Evolutionary conservation across 2,329 filamentous ascomycete genomes (phyloP).

Genomic region (Byssoonygena ceratinophila): DNA sequence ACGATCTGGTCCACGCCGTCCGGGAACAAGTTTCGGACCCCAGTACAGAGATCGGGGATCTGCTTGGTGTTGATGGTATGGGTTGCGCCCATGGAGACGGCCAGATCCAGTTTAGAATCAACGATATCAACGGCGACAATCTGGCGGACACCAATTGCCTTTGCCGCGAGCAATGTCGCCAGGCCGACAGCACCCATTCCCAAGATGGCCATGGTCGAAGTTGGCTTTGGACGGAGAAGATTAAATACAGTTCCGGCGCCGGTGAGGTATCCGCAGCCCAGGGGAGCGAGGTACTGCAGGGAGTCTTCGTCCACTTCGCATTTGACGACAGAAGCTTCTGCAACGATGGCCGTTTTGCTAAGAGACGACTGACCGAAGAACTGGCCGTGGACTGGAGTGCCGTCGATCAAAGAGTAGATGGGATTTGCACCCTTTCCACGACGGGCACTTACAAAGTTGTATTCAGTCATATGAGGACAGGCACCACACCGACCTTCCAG

Average conservation of each 20-base stretch:
- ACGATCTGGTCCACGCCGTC: slow-evolving; percentile 1
- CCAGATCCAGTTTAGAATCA: slow-evolving; percentile 1
- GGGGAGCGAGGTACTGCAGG: not conserved
- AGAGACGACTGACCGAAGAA: slow-evolving; percentile 4
- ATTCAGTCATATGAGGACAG: not conserved
- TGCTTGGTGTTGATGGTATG: not conserved
- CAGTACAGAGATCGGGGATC: not conserved
- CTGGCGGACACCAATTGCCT: not conserved
- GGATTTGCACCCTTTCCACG: not conserved
- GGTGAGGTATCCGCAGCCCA: slow-evolving; percentile 4
- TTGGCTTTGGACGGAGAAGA: not conserved
- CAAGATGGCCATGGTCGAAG: not conserved
- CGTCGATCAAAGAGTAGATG: not conserved
- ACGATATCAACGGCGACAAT: slow-evolving; percentile 5
- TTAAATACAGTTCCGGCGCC: slow-evolving; percentile 4
- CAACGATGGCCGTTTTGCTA: slow-evolving; percentile 3
- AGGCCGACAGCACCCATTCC: slow-evolving; percentile 1
- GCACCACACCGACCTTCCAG: not conserved
- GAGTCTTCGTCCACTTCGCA: not conserved
- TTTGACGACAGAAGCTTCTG: not conserved
- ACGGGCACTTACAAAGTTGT: slow-evolving; percentile 1
- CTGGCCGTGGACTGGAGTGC: slow-evolving; percentile 1
- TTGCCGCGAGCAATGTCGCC: not conserved
- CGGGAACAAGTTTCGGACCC: not conserved
- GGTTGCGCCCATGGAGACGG: slow-evolving; percentile 1